Conservation (phyloP, 2,329 filamentous ascomycete genomes). For the Diaporthe sp. region DNA sequence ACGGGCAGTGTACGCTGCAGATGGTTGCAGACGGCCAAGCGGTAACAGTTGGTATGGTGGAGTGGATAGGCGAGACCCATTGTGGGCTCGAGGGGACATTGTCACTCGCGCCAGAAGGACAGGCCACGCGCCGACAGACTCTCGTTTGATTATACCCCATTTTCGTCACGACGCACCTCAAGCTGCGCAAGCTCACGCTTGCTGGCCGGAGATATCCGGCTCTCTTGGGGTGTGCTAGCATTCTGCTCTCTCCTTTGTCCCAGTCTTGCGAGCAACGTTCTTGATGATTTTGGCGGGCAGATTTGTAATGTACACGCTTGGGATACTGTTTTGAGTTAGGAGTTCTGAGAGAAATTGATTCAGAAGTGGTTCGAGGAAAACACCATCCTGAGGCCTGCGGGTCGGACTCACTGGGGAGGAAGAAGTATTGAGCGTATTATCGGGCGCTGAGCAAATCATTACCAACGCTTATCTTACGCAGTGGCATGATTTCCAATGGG, state of each 20-base stretch:
- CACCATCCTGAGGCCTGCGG: conserved; percentile 11
- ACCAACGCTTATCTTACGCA: conserved; percentile 25
- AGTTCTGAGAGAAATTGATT: conserved; percentile 34
- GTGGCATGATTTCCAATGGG: conserved; percentile 27
- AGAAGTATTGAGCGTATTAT: conserved; percentile 18
- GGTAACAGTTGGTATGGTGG: conserved; percentile 4
- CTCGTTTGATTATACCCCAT: conserved; percentile 40
- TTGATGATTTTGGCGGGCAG: conserved; percentile 1
- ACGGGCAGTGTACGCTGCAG: conserved; percentile 12
- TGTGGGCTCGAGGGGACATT: conserved; percentile 5
- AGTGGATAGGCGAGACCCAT: background rate
- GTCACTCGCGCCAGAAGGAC: background rate
- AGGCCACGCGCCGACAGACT: conserved; percentile 7
- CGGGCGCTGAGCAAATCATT: conserved; percentile 30
- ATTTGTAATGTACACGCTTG: conserved; percentile 33
- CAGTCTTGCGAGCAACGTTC: conserved; percentile 6
- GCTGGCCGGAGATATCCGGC: background rate
- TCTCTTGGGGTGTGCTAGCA: background rate
- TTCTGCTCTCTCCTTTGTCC: conserved; percentile 27
- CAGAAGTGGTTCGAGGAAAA: conserved; percentile 7
- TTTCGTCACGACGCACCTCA: background rate
- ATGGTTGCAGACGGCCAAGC: background rate
- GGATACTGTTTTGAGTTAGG: conserved; percentile 32
- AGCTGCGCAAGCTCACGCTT: conserved; percentile 6
- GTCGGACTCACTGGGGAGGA: conserved; percentile 14